These are phyloP conservation scores for Volvox africanus DNA, from an alignment of 139 green algal species.

Conservation along the genomic window DNA sequence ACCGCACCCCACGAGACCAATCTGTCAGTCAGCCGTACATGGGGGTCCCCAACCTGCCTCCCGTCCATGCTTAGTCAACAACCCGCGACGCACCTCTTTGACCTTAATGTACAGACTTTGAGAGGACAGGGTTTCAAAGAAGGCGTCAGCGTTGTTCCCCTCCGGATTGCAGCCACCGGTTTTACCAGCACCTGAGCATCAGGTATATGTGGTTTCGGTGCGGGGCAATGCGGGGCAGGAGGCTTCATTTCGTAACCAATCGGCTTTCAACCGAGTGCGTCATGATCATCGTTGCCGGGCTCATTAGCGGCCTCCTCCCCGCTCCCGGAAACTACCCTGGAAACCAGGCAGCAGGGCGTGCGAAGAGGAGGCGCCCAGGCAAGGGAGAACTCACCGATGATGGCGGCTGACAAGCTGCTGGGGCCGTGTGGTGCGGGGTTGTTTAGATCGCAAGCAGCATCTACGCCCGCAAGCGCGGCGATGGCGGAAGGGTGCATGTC, in stretches of 20 bases:
- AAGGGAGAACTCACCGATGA: slow-evolving; percentile 9
- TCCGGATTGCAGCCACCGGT: too few species aligned
- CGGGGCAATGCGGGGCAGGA: too few species aligned
- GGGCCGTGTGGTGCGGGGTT: not conserved
- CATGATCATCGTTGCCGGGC: too few species aligned
- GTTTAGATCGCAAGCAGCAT: not conserved
- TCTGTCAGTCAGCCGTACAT: not conserved
- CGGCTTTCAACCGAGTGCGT: not conserved
- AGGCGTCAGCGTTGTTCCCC: too few species aligned
- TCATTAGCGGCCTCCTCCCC: too few species aligned
- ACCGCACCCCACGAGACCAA: not conserved
- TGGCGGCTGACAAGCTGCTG: not conserved
- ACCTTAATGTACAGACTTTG: too few species aligned
- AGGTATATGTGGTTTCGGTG: not conserved
- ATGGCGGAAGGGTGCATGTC: not conserved
- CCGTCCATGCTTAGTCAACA: too few species aligned
- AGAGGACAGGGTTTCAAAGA: too few species aligned
- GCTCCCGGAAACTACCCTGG: not conserved
- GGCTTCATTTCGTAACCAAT: not conserved
- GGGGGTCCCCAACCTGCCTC: too few species aligned
- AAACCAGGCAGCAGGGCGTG: not conserved
- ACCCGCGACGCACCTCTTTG: too few species aligned
- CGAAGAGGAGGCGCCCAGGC: not conserved
- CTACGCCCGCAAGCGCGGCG: not conserved
- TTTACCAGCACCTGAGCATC: not conserved